Evolutionary conservation across 2,329 filamentous ascomycete genomes (phyloP), one percentile per base, ranked within the genome.

Genomic region (Cladophialophora bantiana): DNA sequence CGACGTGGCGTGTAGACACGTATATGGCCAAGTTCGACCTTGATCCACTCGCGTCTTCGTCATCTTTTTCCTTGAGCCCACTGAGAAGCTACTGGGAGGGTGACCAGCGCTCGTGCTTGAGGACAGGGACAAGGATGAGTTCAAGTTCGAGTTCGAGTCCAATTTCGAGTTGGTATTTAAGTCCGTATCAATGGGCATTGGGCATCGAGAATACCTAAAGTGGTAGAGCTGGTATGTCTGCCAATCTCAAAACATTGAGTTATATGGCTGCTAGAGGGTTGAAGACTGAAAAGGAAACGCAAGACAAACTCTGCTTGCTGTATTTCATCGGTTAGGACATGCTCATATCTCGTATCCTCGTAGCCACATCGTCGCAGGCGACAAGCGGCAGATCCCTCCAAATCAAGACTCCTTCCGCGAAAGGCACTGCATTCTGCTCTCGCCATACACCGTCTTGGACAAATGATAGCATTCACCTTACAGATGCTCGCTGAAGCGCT

Each of bases 401-500:
- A 50, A 26, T 18, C 18, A 26, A 20, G 45, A 12, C 18, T 50
- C 18, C 45, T 38, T 13, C 1, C 45, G 26, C 26, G 26, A 26
- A 26, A 26, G 12, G 18, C 45, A 50, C 9, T 26, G 26, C 45
- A 26, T 18, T 20, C n/a, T 20, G 20, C 45, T 26, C 18, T n/a
- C 40, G 40, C 45, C 18, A 26, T 26, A 18, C 42, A 20, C 18
- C 42, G 18, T 3, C 18, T 26, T 42, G 7, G 7, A 26, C 18
- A 48, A 18, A 48, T 50, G 40, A 45, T 20, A 45, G 40, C 6
- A 5, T 26, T 12, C 18, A 26, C 15, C 18, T 10, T 9, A 50
- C 7, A 50, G 10, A 50, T 50, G n/a, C 45, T 50, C 45, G 45
- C n/a, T 50, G 18, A 50, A 50, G 45, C 45, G 45, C 45, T 50